These are phyloP conservation scores for Penicillium arizonense DNA, from an alignment of 495 filamentous ascomycete species.

Conservation along the genomic window DNA sequence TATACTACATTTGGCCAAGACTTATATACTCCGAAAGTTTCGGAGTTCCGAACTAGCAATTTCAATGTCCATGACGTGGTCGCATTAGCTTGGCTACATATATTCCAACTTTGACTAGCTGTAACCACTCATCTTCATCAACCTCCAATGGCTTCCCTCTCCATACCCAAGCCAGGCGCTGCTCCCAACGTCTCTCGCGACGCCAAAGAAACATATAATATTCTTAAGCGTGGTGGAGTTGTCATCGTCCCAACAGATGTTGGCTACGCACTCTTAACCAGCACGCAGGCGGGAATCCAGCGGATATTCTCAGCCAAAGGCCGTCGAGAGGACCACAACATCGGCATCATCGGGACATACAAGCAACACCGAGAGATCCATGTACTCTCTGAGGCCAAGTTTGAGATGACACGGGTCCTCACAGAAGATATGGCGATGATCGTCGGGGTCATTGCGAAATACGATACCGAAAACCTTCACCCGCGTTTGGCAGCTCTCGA, in stretches of 20 bases:
- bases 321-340: conserved; percentile 16
- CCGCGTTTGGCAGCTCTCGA: conserved; percentile 2
- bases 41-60: too few relatives aligned
- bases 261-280: conserved; percentile 25
- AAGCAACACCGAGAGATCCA: conserved; percentile 21
- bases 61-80: too few relatives aligned
- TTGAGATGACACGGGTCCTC: conserved; percentile 26
- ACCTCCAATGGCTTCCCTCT: too few relatives aligned
- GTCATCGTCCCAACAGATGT: conserved; percentile 26
- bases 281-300: conserved; percentile 13
- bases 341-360: conserved; percentile 26
- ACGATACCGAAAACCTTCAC: conserved; percentile 6
- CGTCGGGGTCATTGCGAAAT: conserved; percentile 19
- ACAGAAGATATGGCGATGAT: conserved; percentile 23
- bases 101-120: too few relatives aligned
- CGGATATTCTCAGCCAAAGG: conserved; percentile 17
- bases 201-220: too few relatives aligned
- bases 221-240: too few relatives aligned
- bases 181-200: too few relatives aligned
- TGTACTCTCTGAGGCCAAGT: conserved; percentile 9
- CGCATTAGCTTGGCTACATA: too few relatives aligned
- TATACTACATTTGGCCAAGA: too few relatives aligned
- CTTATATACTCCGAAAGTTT: too few relatives aligned
- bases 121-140: too few relatives aligned
- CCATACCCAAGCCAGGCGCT: too few relatives aligned